Conservation (phyloP, 305 asterid species). For the Solanum chacoense region DNA sequence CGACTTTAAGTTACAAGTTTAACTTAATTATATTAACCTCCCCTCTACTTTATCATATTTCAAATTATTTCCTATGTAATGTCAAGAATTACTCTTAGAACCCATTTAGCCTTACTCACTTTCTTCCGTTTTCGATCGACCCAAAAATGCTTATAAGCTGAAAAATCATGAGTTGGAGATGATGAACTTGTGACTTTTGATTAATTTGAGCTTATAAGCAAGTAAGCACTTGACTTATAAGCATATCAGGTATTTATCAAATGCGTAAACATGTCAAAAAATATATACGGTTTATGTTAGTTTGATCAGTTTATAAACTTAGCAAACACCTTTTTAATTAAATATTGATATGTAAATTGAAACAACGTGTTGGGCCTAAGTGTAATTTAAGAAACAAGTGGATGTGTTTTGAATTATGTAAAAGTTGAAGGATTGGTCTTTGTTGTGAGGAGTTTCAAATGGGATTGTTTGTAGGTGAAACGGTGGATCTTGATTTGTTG, state of each 20-base stretch:
- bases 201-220: not conserved
- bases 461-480: not conserved
- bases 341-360: too few relatives aligned
- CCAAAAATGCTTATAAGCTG: not conserved
- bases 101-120: not conserved
- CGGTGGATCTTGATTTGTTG: not conserved
- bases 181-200: not conserved
- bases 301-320: not conserved
- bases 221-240: not conserved
- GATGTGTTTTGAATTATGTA: not conserved
- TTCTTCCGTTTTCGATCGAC: not conserved
- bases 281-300: not conserved
- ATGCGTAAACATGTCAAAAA: not conserved
- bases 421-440: not conserved
- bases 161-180: not conserved
- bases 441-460: not conserved
- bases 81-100: not conserved
- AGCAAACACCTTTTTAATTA: fast-evolving
- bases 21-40: not conserved
- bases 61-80: not conserved
- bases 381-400: not conserved
- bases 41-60: not conserved
- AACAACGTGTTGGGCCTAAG: not conserved
- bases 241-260: not conserved
- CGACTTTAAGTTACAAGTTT: not conserved